Base-by-base conservation (phyloP, 225 moss, liverwort and hornwort genomes). In the Climacium dendroides region DNA sequence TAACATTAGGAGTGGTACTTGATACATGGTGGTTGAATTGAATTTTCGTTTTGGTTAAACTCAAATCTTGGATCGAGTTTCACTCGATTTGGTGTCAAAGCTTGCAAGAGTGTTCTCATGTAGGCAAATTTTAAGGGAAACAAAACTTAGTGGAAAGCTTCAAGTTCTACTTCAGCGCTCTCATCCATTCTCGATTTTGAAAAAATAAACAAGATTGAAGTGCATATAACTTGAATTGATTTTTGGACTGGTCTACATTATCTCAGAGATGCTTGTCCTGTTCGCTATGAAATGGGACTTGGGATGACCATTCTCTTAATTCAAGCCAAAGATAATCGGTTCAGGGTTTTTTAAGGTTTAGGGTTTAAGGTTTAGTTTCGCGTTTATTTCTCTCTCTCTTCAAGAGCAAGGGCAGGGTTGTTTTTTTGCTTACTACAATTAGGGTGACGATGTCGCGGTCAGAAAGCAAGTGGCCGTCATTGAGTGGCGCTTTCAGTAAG, bases 401-500 rank as follows among this genome's bases (percentile, higher is more conserved):
- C 47, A 24, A 47, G 26, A 4, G 57, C 55, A 37, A 26, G 17
- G 55, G 16, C 11, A 26, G 17, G 55, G 16, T 17, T 26, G 4
- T 18, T 78, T 16, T 26, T 57, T 78, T 23, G 57, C 91, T 87
- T 80, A 88, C 92, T 67, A 92, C 55, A 3, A 94, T 23, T 32
- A 71, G 83, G n/a, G 89, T 89, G 24, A 93, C 83, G 9, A 88
- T 86, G 67, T 83, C 87, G 74, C 90, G 89, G 79, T 87, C 93
- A 15, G 91, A 64, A 47, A 91, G 88, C 64, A 79, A 29, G 30
- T 84, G 69, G 10, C 92, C 92, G 19, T 93, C 89, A 55, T 91
- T 87, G 24, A 86, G 62, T 19, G 92, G 89, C 70, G 93, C 91
- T 81, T 93, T 89, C 78, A 93, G 52, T 73, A 96, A 80, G 26